Base-by-base conservation (phyloP, 495 filamentous ascomycete species). In the Aspergillus biplanus region DNA sequence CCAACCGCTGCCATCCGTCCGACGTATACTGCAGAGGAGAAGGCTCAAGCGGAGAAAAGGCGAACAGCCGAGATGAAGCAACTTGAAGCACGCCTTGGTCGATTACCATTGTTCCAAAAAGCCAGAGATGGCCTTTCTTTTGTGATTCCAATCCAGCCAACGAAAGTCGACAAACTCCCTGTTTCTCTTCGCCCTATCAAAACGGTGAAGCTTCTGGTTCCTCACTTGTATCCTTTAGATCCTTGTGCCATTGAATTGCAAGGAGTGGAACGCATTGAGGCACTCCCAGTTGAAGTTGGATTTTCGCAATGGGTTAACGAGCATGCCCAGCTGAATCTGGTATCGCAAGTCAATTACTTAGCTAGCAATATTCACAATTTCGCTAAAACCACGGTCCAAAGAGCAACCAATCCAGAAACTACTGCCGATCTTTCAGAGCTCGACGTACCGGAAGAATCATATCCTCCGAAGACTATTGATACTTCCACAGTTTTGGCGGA, bases 311-410 rank as follows among this genome's bases (percentile, higher is more conserved):
- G 83, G 75, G 74, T 87, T 8, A 69, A 68, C 32, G 77, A 87
- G 32, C 82, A 85, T 68, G 78, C 77, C 35, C 79, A 89, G 52
- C 75, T 87, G 74, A 87, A 84, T 9, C 66, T 97, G 65, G 89
- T 90, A 72, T 89, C 84, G 42, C 88, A 90, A 56, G 68, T 96
- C 65, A 96, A 96, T 69, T 91, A 89, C 60, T 74, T 97, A 48
- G 81, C 86, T 1, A 87, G 89, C 71, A 92, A 93, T 64, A 83
- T 96, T 69, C 86, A 90, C 65, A 71, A 77, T 0, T 78, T 96
- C 70, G 89, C 87, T 6, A 88, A 85, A 65, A 83, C 78, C 0
- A 71, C 73, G 11, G 47, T 75, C 11, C 70, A 74, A 47, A 67
- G 76, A 58, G 56, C 67, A 5, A 54, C 64, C 8, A 64, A 66